Base-by-base conservation (phyloP, 306 rosid genomes). In the Castanea sativa region DNA sequence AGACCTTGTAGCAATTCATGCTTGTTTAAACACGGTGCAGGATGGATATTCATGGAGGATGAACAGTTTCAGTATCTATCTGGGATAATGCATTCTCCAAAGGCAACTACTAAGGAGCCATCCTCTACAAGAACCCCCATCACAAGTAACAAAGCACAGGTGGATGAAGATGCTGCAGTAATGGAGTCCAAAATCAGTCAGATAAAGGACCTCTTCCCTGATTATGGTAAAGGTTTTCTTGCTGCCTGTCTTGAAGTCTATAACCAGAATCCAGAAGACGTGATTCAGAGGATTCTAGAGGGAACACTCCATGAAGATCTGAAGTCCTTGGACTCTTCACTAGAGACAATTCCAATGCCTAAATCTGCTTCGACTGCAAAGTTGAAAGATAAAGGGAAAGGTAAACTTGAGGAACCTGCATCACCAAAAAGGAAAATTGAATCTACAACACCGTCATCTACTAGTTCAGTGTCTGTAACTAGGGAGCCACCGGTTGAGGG, bases 251-350 rank as follows among this genome's bases (percentile, higher is more conserved):
- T 96, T 52, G 96, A 89, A 81, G 93, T 86, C 41, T 93, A 96
- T 82, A 96, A 91, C 86, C 99, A 93, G 78, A 91, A 90, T 84
- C 93, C 96, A n/a, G 99, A 93, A 86, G 99, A 93, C 79, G 98
- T 96, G 65, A 91, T 93, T 87, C 97, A 93, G 86, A 88, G 92
- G 87, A 93, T 96, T 80, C 93, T 96, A 55, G 99, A 93, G 81
- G 98, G 93, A 73, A 93, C 92, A 74, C 98, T 93, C 79, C 99
- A 91, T 81, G 71, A 83, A 64, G 98, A 93, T 84, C 88, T 96
- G 82, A 89, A 76, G 86, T 51, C 84, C 79, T 88, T 91, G 85
- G 94, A 96, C 76, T 81, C 86, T 19, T 87, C 96, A 1, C 86
- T 90, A 74, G 97, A 93, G 78, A 76, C 83, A 11, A 82, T 88